A percentile compares a stretch with the other conserved stretches of the same genome.
Evolutionary conservation across 2,329 filamentous ascomycete species (phyloP).

Genomic region (Zopfia rhizophila): DNA sequence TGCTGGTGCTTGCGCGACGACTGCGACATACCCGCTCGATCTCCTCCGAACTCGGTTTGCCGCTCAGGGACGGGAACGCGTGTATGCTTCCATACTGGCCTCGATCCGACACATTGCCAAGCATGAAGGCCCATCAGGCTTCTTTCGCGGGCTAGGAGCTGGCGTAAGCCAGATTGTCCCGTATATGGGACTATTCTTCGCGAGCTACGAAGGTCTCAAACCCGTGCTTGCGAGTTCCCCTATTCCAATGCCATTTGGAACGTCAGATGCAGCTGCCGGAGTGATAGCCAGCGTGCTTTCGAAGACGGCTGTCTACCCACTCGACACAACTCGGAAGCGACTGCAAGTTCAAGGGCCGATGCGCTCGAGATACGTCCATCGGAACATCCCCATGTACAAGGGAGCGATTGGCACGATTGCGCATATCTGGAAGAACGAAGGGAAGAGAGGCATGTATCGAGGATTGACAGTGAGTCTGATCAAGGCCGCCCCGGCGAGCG

Average conservation of each 20-base stretch:
- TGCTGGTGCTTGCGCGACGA: conserved; percentile 84
- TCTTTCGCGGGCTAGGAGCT: conserved; percentile 87
- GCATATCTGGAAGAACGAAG: conserved; percentile 77
- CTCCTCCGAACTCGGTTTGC: conserved; percentile 93
- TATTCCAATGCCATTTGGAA: conserved; percentile 73
- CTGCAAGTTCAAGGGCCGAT: conserved; percentile 96
- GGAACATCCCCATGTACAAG: conserved; percentile 86
- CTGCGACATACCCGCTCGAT: conserved; percentile 90
- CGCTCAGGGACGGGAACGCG: conserved; percentile 82
- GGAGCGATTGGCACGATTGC: conserved; percentile 72
- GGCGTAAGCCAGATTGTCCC: conserved; percentile 89
- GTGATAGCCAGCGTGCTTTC: conserved; percentile 80
- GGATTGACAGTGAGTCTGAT: conserved; percentile 88
- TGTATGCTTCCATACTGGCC: conserved; percentile 78
- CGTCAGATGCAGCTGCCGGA: conserved; percentile 85
- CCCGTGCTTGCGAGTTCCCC: conserved; percentile 59
- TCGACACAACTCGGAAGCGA: conserved; percentile 91
- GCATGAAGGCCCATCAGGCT: conserved; percentile 80
- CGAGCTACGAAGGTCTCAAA: conserved; percentile 81
- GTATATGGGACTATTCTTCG: conserved; percentile 97
- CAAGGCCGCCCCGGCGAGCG: conserved; percentile 93
- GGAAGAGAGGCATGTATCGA: conserved; percentile 82
- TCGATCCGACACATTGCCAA: conserved; percentile 78
- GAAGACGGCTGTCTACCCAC: conserved; percentile 91
- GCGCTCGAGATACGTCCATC: conserved; percentile 78